Evolutionary conservation across 306 rosid genomes (phyloP).

Genomic region (Calophaca sinica): DNA sequence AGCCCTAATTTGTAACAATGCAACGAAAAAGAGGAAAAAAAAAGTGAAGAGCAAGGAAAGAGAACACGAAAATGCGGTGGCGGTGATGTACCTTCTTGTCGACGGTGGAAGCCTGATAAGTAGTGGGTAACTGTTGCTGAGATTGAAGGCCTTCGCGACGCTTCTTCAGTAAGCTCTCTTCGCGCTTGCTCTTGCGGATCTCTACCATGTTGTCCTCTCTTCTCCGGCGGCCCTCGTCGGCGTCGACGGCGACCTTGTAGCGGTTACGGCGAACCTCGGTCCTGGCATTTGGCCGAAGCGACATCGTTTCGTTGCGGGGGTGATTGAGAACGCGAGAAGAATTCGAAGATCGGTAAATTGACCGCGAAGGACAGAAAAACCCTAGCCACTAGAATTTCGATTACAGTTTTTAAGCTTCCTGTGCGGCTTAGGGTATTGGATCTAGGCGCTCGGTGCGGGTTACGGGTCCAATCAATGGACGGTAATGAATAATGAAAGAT

Average conservation of each 20-base stretch:
- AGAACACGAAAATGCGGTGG: neutral
- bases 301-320: slow-evolving; percentile 52
- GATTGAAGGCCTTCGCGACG: slow-evolving; percentile 80
- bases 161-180: slow-evolving; percentile 83
- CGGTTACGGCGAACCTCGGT: slow-evolving; percentile 87
- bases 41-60: neutral
- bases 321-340: neutral
- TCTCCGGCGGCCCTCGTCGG: slow-evolving; percentile 82
- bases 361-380: slow-evolving; percentile 31
- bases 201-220: slow-evolving; percentile 85
- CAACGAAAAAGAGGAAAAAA: neutral
- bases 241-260: slow-evolving; percentile 83
- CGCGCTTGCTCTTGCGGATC: slow-evolving; percentile 88
- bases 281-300: slow-evolving; percentile 75
- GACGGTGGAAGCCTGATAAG: slow-evolving; percentile 52
- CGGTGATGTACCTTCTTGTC: slow-evolving; percentile 58
- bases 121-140: slow-evolving; percentile 61
- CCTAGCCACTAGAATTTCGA: neutral
- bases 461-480: neutral
- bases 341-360: slow-evolving; percentile 25
- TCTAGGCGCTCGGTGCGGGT: neutral
- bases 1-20: slow-evolving; percentile 36
- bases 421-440: slow-evolving; percentile 32
- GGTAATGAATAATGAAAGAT: too few relatives aligned
- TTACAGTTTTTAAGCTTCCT: slow-evolving; percentile 1